Evolutionary conservation across 2,329 filamentous ascomycete genomes (phyloP), one percentile per base, ranked within the genome.

Genomic region (Aquanectria penicillioides): DNA sequence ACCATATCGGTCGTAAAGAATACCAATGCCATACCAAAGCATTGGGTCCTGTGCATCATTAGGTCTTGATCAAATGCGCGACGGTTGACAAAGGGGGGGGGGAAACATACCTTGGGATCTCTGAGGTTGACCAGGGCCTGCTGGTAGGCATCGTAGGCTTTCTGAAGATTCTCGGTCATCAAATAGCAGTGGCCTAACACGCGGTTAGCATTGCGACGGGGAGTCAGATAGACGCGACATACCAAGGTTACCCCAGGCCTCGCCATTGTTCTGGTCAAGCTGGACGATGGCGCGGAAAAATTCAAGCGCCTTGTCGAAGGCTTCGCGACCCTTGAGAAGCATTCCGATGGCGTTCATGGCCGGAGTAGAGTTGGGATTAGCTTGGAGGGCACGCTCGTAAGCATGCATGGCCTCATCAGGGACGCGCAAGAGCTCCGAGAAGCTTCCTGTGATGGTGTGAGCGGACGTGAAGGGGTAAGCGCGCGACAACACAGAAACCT

Each of bases 21-120:
- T 99, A 33, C 95, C 95, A 38, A 99, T 99, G 31, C 95, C 95
- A 72, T 99, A 99, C 95, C 95, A 99, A 10, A 99, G 84, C 78
- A 97, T 97, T 3, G 95, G 95, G 71, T 99, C 95, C 90, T 94
- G 46, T 1, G 36, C 17, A 15, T 20, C 10, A 62, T 71, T 40
- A 67, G 62, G 20, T 41, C 38, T 20, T 47, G 18, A n/a, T 9
- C 20, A 17, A 15, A 18, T n/a, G n/a, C 15, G 36, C n/a, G 6
- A 47, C n/a, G 12, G 23, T 9, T 12, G 17, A 25, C 12, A 47
- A 11, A 22, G 18, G 31, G 13, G 17, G 17, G 3, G 18, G 17
- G 5, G 4, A 28, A n/a, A 26, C 82, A 63, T 78, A 94, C 92
- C 86, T 97, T 98, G 2, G 94, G 94, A 74, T 97, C 94, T 44